phyloP scores from a whole-genome alignment of 2,329 filamentous ascomycete species.

The Phyllosticta capitalensis region DNA sequence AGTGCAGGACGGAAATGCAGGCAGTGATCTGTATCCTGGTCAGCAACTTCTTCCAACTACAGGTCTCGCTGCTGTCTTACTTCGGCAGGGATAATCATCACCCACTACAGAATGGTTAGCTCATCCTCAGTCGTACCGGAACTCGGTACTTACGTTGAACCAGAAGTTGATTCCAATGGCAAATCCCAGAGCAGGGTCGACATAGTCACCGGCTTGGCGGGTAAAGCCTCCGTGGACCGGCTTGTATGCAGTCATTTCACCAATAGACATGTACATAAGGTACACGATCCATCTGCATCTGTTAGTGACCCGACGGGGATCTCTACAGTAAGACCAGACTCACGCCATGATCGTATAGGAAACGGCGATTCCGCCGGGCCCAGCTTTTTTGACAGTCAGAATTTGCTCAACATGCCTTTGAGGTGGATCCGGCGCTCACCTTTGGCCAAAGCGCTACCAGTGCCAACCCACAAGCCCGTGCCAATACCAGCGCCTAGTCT shows the following conservation, averaged over 20 bases:
- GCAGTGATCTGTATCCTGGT: constrained; percentile 43
- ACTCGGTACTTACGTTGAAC: constrained; percentile 1
- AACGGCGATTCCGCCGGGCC: constrained; percentile 9
- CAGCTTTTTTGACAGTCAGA: constrained; percentile 4
- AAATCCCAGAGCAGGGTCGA: constrained; percentile 11
- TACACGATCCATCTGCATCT: constrained; percentile 3
- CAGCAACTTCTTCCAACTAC: not conserved
- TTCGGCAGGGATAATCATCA: not conserved
- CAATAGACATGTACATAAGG: constrained; percentile 9
- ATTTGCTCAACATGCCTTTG: not conserved
- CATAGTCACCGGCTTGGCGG: constrained; percentile 9
- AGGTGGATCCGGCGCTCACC: not conserved
- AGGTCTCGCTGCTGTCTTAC: not conserved
- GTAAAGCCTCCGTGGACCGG: constrained; percentile 8
- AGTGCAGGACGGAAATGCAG: constrained; percentile 49
- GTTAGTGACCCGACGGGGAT: not conserved
- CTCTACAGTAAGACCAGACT: not conserved
- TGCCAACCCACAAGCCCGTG: constrained; percentile 9
- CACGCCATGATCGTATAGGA: constrained; percentile 11
- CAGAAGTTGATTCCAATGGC: constrained; percentile 10
- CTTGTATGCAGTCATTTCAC: constrained; percentile 9
- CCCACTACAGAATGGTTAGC: constrained; percentile 1
- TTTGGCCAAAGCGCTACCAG: constrained; percentile 8
- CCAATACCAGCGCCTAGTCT: constrained; percentile 5
- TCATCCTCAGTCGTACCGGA: not conserved